A percentile compares a stretch with the other conserved stretches of the same genome.
Conservation (phyloP, 2,329 filamentous ascomycete species). For the Kalmusia sp. region DNA sequence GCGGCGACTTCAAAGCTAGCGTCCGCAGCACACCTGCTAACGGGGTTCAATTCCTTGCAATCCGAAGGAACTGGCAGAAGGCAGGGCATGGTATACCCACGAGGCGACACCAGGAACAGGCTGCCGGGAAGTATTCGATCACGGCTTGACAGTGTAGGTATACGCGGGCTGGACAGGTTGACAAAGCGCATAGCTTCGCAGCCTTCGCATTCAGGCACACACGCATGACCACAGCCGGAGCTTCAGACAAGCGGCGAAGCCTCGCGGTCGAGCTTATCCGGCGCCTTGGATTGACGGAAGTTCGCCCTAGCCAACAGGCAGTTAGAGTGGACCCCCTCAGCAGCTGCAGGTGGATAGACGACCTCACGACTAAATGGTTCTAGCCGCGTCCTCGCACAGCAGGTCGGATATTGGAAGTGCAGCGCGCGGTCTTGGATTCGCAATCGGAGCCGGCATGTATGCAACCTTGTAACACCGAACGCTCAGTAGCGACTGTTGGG, state of each 20-base stretch:
- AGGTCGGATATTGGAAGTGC: constrained; percentile 12
- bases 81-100: no score
- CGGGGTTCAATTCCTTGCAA: background rate
- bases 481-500: constrained; percentile 2
- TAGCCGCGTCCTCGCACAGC: constrained; percentile 8
- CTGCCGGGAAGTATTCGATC: background rate
- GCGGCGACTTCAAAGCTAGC: background rate
- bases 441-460: background rate
- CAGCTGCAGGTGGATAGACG: constrained; percentile 2
- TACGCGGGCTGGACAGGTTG: no score
- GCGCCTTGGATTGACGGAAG: constrained; percentile 10
- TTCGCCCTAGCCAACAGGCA: background rate
- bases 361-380: constrained; percentile 9
- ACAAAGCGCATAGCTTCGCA: no score
- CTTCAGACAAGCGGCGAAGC: constrained; percentile 6
- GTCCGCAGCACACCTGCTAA: background rate
- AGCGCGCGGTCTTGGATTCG: constrained; percentile 18
- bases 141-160: no score
- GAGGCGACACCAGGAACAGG: background rate
- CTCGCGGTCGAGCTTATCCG: constrained; percentile 22
- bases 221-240: no score
- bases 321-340: background rate
- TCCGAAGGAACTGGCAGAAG: background rate
- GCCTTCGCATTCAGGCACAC: no score
- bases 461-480: background rate